Conservation (phyloP, 2,329 filamentous ascomycete genomes). For the Lecanicillium sp. region DNA sequence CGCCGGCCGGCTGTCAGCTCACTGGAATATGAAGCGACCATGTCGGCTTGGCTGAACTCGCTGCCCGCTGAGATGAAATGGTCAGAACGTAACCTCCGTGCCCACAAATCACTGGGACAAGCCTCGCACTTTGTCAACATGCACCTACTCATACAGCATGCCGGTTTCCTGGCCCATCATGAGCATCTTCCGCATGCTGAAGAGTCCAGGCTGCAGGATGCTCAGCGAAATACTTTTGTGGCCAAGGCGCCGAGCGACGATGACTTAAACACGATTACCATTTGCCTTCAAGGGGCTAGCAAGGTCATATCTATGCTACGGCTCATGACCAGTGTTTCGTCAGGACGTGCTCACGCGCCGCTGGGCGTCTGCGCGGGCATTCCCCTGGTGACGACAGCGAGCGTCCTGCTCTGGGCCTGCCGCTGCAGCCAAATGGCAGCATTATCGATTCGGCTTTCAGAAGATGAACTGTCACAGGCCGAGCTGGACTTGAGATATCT, state of each 20-base stretch:
- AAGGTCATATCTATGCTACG: conserved; percentile 1
- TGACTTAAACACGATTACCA: not conserved
- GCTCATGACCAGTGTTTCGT: not conserved
- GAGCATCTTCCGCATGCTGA: conserved; percentile 1
- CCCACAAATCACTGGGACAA: conserved; percentile 2
- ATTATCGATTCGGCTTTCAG: not conserved
- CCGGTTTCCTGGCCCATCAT: not conserved
- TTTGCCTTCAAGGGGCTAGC: not conserved
- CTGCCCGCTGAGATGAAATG: conserved; percentile 2
- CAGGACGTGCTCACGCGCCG: not conserved
- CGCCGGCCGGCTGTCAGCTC: not conserved
- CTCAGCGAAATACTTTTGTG: not conserved
- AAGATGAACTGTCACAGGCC: not conserved
- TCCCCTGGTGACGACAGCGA: conserved; percentile 1
- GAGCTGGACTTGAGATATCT: not conserved
- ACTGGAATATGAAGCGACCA: not conserved
- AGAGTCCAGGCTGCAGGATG: too few relatives aligned
- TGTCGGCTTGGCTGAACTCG: conserved; percentile 1
- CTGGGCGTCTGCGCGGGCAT: not conserved
- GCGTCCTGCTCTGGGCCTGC: conserved; percentile 2
- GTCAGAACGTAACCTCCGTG: conserved; percentile 1
- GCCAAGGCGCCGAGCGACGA: not conserved
- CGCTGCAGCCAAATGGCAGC: not conserved
- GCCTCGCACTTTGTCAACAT: conserved; percentile 1
- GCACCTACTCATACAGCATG: conserved; percentile 2